These are phyloP conservation scores for Astrothelium macrocarpum DNA, from an alignment of 495 filamentous ascomycete species.

Conservation along the genomic window DNA sequence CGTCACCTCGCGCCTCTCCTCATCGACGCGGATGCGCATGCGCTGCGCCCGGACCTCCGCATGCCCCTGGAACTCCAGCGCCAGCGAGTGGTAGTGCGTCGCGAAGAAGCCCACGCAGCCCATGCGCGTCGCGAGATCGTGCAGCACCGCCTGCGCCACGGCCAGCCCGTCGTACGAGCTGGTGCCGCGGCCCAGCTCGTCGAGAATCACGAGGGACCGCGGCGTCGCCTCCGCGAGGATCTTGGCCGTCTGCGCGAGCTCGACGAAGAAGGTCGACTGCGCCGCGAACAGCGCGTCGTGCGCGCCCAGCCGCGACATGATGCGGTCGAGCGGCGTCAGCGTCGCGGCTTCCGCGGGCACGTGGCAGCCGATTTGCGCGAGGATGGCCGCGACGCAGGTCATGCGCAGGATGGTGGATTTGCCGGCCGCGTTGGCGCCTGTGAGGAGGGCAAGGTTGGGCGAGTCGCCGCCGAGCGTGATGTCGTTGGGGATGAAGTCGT, in stretches of 20 bases:
- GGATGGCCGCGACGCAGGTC: conserved; percentile 94
- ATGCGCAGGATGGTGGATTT: conserved; percentile 98
- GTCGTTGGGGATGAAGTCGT: conserved; percentile 96
- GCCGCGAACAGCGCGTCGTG: conserved; percentile 99
- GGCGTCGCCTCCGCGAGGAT: conserved; percentile 93
- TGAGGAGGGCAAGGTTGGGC: conserved; percentile 83
- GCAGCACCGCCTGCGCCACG: conserved; percentile 90
- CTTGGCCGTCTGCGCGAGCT: conserved; percentile 95
- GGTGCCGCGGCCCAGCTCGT: conserved; percentile 93
- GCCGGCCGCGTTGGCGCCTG: conserved; percentile 93
- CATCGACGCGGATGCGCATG: conserved; percentile 93
- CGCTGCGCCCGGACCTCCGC: conserved; percentile 76
- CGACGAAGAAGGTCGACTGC: conserved; percentile 97
- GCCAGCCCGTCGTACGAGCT: conserved; percentile 92
- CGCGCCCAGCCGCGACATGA: conserved; percentile 97
- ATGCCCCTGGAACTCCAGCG: conserved; percentile 77
- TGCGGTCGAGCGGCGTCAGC: conserved; percentile 89
- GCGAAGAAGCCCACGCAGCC: conserved; percentile 96
- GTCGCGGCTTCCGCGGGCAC: conserved; percentile 73
- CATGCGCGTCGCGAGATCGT: conserved; percentile 87
- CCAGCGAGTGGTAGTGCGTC: conserved; percentile 93
- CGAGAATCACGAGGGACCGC: conserved; percentile 90
- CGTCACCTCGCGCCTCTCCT: conserved; percentile 68
- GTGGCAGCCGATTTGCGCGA: conserved; percentile 97
- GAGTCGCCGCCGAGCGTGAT: conserved; percentile 70